Conservation (phyloP, 192 early-diverging fungal species). For the Pilaira anomala region DNA sequence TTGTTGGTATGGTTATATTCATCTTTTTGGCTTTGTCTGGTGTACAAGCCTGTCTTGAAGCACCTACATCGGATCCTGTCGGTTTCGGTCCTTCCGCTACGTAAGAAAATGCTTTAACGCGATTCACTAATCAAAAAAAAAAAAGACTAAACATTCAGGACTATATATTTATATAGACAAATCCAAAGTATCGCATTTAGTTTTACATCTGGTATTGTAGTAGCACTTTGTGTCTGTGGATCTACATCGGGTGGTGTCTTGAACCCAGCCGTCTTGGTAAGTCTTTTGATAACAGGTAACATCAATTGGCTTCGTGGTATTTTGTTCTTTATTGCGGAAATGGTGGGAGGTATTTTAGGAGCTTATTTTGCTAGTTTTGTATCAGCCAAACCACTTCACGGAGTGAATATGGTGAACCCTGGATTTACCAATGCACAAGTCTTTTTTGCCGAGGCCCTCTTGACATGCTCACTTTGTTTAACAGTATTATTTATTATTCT, state of each 20-base stretch:
- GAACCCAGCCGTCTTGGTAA: conserved; percentile 65
- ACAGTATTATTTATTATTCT: conserved; percentile 22
- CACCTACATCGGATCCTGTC: background rate
- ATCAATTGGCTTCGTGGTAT: conserved; percentile 38
- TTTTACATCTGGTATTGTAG: conserved; percentile 46
- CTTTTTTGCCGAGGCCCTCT: conserved; percentile 18
- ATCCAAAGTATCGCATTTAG: conserved; percentile 36
- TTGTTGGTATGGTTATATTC: conserved; percentile 42
- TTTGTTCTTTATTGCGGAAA: conserved; percentile 58
- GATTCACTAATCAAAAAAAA: background rate
- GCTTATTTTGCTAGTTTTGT: conserved; percentile 35
- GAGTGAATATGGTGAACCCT: conserved; percentile 32
- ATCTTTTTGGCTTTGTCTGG: conserved; percentile 43
- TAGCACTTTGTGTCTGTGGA: conserved; percentile 44
- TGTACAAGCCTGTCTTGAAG: conserved; percentile 29
- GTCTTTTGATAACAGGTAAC: conserved; percentile 51
- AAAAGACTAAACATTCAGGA: background rate
- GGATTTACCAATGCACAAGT: conserved; percentile 21
- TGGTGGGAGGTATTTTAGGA: conserved; percentile 57
- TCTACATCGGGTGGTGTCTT: conserved; percentile 59
- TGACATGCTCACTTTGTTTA: conserved; percentile 7
- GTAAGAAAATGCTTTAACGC: conserved; percentile 9
- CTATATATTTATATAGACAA: conserved; percentile 17
- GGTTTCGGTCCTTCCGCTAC: conserved; percentile 1
- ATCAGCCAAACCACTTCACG: conserved; percentile 25